These are phyloP conservation scores for Phaffia rhodozyma DNA, from an alignment of 1,284 basidiomycete genomes.

Conservation along the genomic window DNA sequence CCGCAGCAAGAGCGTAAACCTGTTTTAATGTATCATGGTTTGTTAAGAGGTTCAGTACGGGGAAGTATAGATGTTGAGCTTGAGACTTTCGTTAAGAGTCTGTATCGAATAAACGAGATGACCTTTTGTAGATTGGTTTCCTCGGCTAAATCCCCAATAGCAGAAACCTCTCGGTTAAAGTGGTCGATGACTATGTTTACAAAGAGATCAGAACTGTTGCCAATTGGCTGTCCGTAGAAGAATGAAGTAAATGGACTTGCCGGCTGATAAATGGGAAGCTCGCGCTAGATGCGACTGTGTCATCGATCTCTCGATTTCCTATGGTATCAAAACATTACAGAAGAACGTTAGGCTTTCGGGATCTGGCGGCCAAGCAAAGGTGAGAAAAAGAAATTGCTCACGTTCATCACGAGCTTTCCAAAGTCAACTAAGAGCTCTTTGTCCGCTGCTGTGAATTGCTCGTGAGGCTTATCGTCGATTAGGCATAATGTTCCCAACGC, in stretches of 20 bases:
- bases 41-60: too few species aligned
- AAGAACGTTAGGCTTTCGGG: too few species aligned
- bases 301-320: conserved; percentile 1
- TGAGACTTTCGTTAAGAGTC: too few species aligned
- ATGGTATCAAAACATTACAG: too few species aligned
- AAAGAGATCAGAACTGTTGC: too few species aligned
- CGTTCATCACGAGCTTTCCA: conserved; percentile 1
- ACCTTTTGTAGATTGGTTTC: background rate
- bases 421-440: background rate
- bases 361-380: too few species aligned
- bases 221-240: too few species aligned
- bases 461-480: background rate
- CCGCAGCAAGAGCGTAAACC: background rate
- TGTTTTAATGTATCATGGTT: too few species aligned
- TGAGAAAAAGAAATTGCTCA: too few species aligned
- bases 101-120: too few species aligned
- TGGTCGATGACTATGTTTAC: too few species aligned
- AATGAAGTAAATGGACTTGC: background rate
- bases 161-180: background rate
- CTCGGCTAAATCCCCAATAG: background rate
- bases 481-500: background rate
- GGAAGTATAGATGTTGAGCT: too few species aligned
- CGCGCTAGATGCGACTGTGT: background rate
- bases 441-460: background rate
- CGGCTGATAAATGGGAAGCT: background rate